A percentile compares a stretch with the other conserved stretches of the same genome.
phyloP scores from a whole-genome alignment of 768 basidiomycete species.

The Suillus fuscotomentosus region DNA sequence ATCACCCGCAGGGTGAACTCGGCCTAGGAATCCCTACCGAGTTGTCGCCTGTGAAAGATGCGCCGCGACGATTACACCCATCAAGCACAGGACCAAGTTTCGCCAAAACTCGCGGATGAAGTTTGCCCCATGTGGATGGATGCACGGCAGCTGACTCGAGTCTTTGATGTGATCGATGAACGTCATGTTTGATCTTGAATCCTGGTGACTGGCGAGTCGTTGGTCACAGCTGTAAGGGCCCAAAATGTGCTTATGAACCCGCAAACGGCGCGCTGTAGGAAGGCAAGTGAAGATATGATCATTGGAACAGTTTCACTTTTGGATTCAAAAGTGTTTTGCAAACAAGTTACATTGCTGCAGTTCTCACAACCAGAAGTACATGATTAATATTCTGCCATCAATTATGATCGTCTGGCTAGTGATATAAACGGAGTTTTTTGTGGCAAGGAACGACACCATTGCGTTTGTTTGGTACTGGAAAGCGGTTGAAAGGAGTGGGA shows the following conservation, averaged over 20 bases:
- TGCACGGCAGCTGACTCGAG: too few relatives aligned
- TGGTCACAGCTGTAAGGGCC: background rate
- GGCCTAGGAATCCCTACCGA: constrained; percentile 63
- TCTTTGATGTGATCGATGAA: background rate
- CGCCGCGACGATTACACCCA: constrained; percentile 42
- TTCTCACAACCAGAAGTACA: background rate
- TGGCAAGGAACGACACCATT: constrained; percentile 31
- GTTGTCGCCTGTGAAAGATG: constrained; percentile 65
- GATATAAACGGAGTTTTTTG: constrained; percentile 25
- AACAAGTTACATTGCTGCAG: background rate
- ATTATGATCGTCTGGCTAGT: constrained; percentile 18
- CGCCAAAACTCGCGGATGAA: constrained; percentile 3
- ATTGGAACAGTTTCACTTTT: background rate
- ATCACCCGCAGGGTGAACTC: constrained; percentile 32
- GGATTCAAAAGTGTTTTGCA: background rate
- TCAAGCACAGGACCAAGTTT: constrained; percentile 17
- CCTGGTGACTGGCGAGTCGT: background rate
- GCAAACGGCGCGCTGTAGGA: background rate
- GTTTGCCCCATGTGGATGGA: background rate
- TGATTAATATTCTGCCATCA: background rate
- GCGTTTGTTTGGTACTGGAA: constrained; percentile 8
- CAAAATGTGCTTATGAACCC: background rate
- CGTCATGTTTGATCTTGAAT: background rate
- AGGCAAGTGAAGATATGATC: background rate
- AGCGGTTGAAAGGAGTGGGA: background rate